phyloP scores from a whole-genome alignment of 2,329 filamentous ascomycete species.

The Ceratocystis huliohia region DNA sequence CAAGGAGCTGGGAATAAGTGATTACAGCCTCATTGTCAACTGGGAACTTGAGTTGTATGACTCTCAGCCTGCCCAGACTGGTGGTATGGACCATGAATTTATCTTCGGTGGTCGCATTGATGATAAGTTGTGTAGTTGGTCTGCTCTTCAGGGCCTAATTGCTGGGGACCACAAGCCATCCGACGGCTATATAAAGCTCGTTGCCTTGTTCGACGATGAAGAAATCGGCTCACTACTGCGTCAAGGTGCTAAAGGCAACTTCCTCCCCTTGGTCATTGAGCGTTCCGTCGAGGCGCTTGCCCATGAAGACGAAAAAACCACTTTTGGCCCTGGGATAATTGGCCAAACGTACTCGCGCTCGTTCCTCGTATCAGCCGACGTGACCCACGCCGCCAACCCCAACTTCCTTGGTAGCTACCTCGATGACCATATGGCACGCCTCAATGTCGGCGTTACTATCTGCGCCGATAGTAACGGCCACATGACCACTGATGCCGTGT shows the following conservation, averaged over 20 bases:
- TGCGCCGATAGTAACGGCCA: slow-evolving; percentile 79
- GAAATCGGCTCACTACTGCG: slow-evolving; percentile 86
- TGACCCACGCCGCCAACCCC: slow-evolving; percentile 86
- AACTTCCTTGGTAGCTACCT: slow-evolving; percentile 83
- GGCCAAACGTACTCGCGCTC: slow-evolving; percentile 80
- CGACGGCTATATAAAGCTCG: slow-evolving; percentile 68
- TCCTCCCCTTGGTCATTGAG: slow-evolving; percentile 69
- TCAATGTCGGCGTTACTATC: slow-evolving; percentile 78
- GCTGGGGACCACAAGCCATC: slow-evolving; percentile 45
- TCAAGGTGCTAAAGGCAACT: slow-evolving; percentile 82
- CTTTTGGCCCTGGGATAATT: slow-evolving; percentile 49
- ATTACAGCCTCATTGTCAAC: slow-evolving; percentile 63
- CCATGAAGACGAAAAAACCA: slow-evolving; percentile 29
- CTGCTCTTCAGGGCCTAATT: slow-evolving; percentile 72
- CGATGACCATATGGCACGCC: slow-evolving; percentile 67
- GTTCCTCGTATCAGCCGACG: slow-evolving; percentile 85
- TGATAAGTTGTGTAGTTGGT: slow-evolving; percentile 94
- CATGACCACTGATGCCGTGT: slow-evolving; percentile 89
- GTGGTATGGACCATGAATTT: slow-evolving; percentile 80
- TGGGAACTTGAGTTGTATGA: slow-evolving; percentile 98
- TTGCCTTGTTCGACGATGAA: slow-evolving; percentile 93
- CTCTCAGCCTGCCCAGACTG: slow-evolving; percentile 67
- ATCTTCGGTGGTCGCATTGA: slow-evolving; percentile 93
- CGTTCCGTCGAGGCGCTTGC: slow-evolving; percentile 62
- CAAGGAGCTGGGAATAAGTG: slow-evolving; percentile 56